Evolutionary conservation across 108 stramenopile genomes (phyloP), one percentile per base, ranked within the genome.

Genomic region (Chaetoceros tenuissimus): DNA sequence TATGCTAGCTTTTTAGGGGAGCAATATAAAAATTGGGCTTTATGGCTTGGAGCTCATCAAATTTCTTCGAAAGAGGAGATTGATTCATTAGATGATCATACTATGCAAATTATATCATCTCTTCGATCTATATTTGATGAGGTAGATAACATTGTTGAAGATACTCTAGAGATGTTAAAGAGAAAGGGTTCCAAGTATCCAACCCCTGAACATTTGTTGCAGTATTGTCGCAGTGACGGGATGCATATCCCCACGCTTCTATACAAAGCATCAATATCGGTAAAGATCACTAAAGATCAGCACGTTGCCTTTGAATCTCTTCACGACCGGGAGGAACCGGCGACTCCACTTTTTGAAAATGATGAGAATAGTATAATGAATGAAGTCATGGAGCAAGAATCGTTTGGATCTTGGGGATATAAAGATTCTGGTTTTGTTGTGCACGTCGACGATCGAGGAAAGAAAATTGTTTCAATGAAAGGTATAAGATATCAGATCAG

Each of bases 391-490:
- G n/a, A n/a, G n/a, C n/a, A n/a, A 0, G 92, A 93, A 71, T 60
- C 75, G 26, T 79, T 86, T 34, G 92, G 92, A 16, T 77, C 84
- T 50, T 94, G 88, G 92, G 92, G 92, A 7, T 94, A 82, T 61
- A 26, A 57, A 45, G 92, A 90, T 52, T 82, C 82, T 20, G 70
- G 64, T 18, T 94, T 94, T 59, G 79, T 87, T 24, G 40, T 85
- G 28, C 59, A 78, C 55, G 53, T 60, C 18, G 25, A 31, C 7
- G 53, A 65, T 3, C 59, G 68, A 29, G 82, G 84, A 28, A 56
- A 59, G 24, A 71, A 64, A 26, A 60, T 40, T 47, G 92, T 94
- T 7, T 51, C 67, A 3, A 87, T 94, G 86, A 77, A 78, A 57
- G 88, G 88, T 10, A 60, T 48, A 28, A 51, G 88, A 51, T 94